These are phyloP conservation scores for Geotrichum carabidarum DNA, from an alignment of 1,139 yeast species.

Conservation along the genomic window DNA sequence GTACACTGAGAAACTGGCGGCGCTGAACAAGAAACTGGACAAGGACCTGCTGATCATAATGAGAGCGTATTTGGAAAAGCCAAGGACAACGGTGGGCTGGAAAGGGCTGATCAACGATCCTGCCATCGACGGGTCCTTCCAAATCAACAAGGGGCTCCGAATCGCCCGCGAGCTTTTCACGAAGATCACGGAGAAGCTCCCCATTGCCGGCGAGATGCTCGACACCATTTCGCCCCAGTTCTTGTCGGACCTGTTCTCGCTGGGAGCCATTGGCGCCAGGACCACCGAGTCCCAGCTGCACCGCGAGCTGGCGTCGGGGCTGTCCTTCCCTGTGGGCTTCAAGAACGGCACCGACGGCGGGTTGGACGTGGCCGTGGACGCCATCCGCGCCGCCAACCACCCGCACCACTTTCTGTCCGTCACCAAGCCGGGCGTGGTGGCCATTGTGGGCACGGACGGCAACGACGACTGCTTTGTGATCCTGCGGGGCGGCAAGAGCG, in stretches of 20 bases:
- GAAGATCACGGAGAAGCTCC: conserved; percentile 72
- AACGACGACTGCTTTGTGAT: conserved; percentile 72
- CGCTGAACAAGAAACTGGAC: conserved; percentile 60
- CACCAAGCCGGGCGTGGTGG: conserved; percentile 93
- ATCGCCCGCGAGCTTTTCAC: conserved; percentile 81
- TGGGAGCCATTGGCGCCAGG: conserved; percentile 98
- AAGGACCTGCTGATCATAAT: conserved; percentile 78
- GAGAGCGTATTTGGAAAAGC: conserved; percentile 97
- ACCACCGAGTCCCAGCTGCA: conserved; percentile 97
- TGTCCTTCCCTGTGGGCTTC: conserved; percentile 97
- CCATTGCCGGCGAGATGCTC: conserved; percentile 96
- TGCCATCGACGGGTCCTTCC: conserved; percentile 84
- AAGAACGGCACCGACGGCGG: conserved; percentile 98
- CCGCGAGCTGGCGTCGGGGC: conserved; percentile 93
- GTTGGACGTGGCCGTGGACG: conserved; percentile 87
- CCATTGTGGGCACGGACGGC: conserved; percentile 93
- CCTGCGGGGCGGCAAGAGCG: conserved; percentile 90
- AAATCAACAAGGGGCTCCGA: conserved; percentile 90
- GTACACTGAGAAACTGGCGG: conserved; percentile 68
- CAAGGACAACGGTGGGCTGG: conserved; percentile 99
- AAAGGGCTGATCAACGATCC: conserved; percentile 97
- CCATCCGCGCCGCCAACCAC: conserved; percentile 84
- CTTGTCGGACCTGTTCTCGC: conserved; percentile 81
- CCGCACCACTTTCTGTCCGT: conserved; percentile 96
- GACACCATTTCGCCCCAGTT: conserved; percentile 98